phyloP scores from a whole-genome alignment of 371 early-diverging fungal species.

The Mortierella sp. region DNA sequence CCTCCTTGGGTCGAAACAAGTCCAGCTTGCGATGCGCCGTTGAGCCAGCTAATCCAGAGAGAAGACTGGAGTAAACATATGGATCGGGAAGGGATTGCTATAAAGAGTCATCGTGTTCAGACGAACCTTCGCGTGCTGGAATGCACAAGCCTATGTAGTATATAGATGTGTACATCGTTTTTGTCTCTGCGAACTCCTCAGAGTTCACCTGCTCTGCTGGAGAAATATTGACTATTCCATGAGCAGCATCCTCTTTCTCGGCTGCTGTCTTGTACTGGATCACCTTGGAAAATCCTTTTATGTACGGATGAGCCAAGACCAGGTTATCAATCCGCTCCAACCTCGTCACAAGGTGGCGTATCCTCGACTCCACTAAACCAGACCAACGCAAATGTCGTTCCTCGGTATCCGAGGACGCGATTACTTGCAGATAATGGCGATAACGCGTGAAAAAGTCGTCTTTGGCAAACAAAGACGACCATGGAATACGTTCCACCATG shows the following conservation, averaged over 20 bases:
- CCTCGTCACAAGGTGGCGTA: slow-evolving; percentile 91
- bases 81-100: not conserved
- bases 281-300: slow-evolving; percentile 85
- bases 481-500: slow-evolving; percentile 71
- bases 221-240: slow-evolving; percentile 65
- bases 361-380: slow-evolving; percentile 94
- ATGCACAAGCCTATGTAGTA: slow-evolving; percentile 91
- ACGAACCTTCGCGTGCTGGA: slow-evolving; percentile 64
- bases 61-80: too few relatives aligned
- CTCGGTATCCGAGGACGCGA: slow-evolving; percentile 78
- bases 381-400: slow-evolving; percentile 87
- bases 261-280: slow-evolving; percentile 70
- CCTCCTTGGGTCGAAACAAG: slow-evolving; percentile 81
- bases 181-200: slow-evolving; percentile 55
- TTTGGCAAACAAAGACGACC: slow-evolving; percentile 86
- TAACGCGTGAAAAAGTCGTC: slow-evolving; percentile 93
- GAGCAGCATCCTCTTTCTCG: slow-evolving; percentile 72
- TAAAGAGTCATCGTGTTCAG: not conserved
- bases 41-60: slow-evolving; percentile 46
- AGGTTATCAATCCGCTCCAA: slow-evolving; percentile 89
- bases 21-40: slow-evolving; percentile 71
- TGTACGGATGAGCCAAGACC: slow-evolving; percentile 89
- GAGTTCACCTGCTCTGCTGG: slow-evolving; percentile 30
- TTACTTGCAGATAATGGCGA: slow-evolving; percentile 93
- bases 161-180: slow-evolving; percentile 76